These are phyloP conservation scores for Vigna nakashimae DNA, from an alignment of 306 rosid species.

Conservation along the genomic window DNA sequence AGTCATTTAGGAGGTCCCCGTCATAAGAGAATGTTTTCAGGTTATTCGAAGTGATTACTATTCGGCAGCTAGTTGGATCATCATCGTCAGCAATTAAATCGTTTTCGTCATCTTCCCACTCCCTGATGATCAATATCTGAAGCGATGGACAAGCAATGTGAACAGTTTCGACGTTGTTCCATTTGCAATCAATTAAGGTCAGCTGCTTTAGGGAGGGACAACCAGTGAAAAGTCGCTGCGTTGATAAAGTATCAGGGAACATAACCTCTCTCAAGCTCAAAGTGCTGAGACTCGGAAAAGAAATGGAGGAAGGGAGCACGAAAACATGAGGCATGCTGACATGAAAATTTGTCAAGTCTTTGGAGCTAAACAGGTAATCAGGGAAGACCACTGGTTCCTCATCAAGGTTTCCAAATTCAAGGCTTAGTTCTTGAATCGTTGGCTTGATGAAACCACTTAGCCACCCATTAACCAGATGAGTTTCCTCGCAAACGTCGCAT, in stretches of 20 bases:
- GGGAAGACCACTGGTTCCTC: slow-evolving; percentile 19
- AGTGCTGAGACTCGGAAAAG: neutral
- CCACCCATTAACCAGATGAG: slow-evolving; percentile 6
- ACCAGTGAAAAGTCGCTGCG: neutral
- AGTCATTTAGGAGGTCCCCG: slow-evolving; percentile 32
- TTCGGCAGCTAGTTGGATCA: neutral
- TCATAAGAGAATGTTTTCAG: slow-evolving; percentile 25
- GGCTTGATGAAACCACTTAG: neutral
- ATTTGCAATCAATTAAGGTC: slow-evolving; percentile 9
- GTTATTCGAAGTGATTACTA: neutral
- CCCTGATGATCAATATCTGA: slow-evolving; percentile 17
- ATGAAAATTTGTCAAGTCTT: neutral
- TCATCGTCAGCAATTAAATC: neutral
- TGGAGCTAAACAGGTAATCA: neutral
- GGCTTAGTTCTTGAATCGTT: neutral
- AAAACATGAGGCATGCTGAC: slow-evolving; percentile 14
- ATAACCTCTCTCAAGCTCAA: slow-evolving; percentile 10
- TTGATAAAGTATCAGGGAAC: neutral
- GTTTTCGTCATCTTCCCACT: neutral
- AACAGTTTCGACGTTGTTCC: neutral
- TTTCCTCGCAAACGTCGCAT: neutral
- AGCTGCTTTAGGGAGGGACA: slow-evolving; percentile 10
- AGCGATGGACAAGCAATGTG: slow-evolving; percentile 5
- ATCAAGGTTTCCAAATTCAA: neutral
- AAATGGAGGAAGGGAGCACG: neutral